Conservation (phyloP, 2,329 filamentous ascomycete genomes). For the Tolypocladium cylindrosporum region DNA sequence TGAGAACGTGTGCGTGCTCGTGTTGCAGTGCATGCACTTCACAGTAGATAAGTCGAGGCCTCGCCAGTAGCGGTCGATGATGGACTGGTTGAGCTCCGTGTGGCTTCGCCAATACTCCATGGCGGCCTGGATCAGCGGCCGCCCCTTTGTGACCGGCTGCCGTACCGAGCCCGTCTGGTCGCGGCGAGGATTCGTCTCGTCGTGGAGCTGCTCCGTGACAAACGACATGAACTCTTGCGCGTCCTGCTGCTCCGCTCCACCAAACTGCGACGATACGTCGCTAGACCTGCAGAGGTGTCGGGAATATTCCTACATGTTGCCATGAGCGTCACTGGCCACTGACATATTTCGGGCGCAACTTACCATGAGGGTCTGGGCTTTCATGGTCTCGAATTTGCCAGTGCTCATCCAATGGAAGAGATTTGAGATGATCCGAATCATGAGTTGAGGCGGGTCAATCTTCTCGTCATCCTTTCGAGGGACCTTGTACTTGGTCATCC, state of each 20-base stretch:
- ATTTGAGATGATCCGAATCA: conserved; percentile 50
- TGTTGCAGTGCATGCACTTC: conserved; percentile 51
- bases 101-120: conserved; percentile 67
- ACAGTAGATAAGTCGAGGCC: conserved; percentile 65
- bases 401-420: conserved; percentile 47
- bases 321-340: not conserved
- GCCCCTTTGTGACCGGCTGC: conserved; percentile 22
- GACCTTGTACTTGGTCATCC: conserved; percentile 57
- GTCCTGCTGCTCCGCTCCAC: conserved; percentile 73
- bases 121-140: conserved; percentile 43
- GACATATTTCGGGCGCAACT: conserved; percentile 9
- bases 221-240: conserved; percentile 85
- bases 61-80: conserved; percentile 71
- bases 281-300: conserved; percentile 22
- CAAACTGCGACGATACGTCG: conserved; percentile 40
- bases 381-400: conserved; percentile 39
- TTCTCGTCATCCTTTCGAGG: conserved; percentile 51
- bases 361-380: conserved; percentile 49
- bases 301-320: conserved; percentile 42
- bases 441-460: conserved; percentile 43
- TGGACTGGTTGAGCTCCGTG: conserved; percentile 59
- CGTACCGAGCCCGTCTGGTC: conserved; percentile 25
- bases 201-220: conserved; percentile 68
- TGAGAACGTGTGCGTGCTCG: conserved; percentile 33
- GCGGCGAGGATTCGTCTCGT: conserved; percentile 65